phyloP scores from a whole-genome alignment of 768 basidiomycete genomes.

The Kwoniella sp. region DNA sequence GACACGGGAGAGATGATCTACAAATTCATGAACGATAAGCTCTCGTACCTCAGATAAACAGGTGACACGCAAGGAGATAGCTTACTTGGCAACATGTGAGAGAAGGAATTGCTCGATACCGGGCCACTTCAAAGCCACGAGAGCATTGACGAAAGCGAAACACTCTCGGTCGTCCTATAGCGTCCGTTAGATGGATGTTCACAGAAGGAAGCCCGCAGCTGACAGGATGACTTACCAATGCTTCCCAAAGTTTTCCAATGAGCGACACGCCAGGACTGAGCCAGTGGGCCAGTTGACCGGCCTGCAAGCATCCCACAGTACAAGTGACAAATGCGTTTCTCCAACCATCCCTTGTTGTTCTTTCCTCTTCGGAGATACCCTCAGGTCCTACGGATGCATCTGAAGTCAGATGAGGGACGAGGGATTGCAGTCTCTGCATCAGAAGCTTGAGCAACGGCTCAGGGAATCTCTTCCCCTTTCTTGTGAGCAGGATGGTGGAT shows the following conservation, averaged over 20 bases:
- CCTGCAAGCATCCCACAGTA: conserved; percentile 44
- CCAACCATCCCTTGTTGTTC: conserved; percentile 14
- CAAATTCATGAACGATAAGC: no score
- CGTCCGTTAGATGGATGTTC: conserved; percentile 4
- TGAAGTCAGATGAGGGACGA: conserved; percentile 14
- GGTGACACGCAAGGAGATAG: no score
- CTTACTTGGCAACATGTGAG: conserved; percentile 48
- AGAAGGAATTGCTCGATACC: conserved; percentile 55
- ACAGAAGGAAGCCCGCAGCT: conserved; percentile 13
- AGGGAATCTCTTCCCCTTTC: conserved; percentile 53
- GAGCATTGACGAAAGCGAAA: conserved; percentile 43
- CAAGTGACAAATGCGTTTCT: conserved; percentile 28
- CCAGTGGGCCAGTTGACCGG: conserved; percentile 52
- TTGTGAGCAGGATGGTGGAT: conserved; percentile 40
- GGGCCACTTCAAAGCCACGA: conserved; percentile 45
- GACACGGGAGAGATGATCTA: conserved; percentile 29
- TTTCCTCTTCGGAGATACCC: background rate
- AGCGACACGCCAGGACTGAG: conserved; percentile 47
- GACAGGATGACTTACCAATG: conserved; percentile 29
- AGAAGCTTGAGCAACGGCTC: conserved; percentile 34
- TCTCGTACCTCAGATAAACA: no score
- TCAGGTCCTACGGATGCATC: background rate
- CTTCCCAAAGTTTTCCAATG: conserved; percentile 43
- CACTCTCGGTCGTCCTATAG: conserved; percentile 28
- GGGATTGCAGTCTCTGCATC: conserved; percentile 33